Percentiles rank a stretch among this genome's conserved stretches.
These are phyloP conservation scores for Phycomyces nitens DNA, from an alignment of 192 early-diverging fungal species.

Conservation along the genomic window DNA sequence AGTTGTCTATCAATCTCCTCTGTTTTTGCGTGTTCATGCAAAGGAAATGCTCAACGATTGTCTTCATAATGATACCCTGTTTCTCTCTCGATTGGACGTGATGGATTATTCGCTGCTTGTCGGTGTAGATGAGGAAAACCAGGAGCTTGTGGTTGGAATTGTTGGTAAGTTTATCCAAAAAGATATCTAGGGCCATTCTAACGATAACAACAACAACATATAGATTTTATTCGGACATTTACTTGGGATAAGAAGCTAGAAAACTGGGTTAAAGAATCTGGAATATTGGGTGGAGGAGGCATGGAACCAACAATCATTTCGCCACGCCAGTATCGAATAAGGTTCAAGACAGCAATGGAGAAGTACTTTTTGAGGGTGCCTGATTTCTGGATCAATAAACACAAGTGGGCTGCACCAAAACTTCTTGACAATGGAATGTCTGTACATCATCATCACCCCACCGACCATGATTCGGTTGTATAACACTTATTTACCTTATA, in stretches of 20 bases:
- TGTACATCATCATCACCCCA: too few species aligned
- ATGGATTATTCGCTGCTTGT: constrained; percentile 98
- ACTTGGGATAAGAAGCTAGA: constrained; percentile 99
- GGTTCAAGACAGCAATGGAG: constrained; percentile 94
- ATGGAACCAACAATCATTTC: constrained; percentile 96
- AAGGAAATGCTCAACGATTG: constrained; percentile 80
- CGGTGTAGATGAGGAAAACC: constrained; percentile 80
- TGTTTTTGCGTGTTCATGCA: constrained; percentile 87
- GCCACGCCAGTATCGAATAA: constrained; percentile 87
- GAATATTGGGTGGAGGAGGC: constrained; percentile 84
- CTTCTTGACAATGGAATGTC: too few species aligned
- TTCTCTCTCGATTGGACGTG: constrained; percentile 86
- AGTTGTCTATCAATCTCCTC: constrained; percentile 79
- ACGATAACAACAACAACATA: neutral
- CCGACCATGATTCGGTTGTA: too few species aligned
- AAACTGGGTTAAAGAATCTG: constrained; percentile 95
- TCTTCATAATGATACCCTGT: constrained; percentile 91
- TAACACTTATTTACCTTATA: too few species aligned
- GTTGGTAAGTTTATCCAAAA: constrained; percentile 64
- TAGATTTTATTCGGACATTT: constrained; percentile 94
- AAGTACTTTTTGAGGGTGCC: constrained; percentile 83
- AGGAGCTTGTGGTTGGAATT: constrained; percentile 93
- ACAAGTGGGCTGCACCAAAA: too few species aligned
- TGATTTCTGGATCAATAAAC: constrained; percentile 45
- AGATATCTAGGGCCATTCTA: neutral